Percentiles rank a stretch among this genome's conserved stretches.
Conservation (phyloP, 1,139 yeast genomes). For the Pneumocystis carinii region DNA sequence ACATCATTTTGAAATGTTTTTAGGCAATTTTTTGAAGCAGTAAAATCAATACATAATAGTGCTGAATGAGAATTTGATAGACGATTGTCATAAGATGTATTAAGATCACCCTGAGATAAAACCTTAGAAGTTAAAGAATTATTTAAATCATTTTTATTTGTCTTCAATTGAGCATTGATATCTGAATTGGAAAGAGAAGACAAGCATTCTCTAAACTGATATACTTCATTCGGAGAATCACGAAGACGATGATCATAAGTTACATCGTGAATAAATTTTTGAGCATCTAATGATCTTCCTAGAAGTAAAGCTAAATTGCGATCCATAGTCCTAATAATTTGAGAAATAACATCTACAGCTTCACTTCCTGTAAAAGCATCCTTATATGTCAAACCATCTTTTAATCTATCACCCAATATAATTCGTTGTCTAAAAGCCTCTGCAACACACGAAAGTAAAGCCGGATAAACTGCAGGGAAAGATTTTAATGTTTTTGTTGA, state of each 20-base stretch:
- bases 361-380: conserved; percentile 90
- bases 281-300: conserved; percentile 90
- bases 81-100: conserved; percentile 7
- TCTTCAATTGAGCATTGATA: background rate
- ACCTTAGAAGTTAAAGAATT: conserved; percentile 3
- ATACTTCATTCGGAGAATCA: conserved; percentile 76
- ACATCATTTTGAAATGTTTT: conserved; percentile 2
- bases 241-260: conserved; percentile 85
- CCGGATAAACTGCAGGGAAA: conserved; percentile 69
- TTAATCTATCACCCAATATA: conserved; percentile 61
- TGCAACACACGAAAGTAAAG: conserved; percentile 74
- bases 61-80: conserved; percentile 10
- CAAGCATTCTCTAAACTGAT: conserved; percentile 50
- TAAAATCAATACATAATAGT: background rate
- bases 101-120: conserved; percentile 9
- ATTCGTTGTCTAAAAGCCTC: conserved; percentile 58
- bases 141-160: conserved; percentile 1
- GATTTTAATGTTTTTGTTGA: background rate
- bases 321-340: conserved; percentile 77
- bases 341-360: conserved; percentile 78
- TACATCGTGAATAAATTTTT: conserved; percentile 85
- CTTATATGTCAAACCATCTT: conserved; percentile 88
- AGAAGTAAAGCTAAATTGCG: conserved; percentile 74
- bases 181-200: conserved; percentile 4
- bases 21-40: conserved; percentile 5